Base-by-base conservation (phyloP, 2,329 filamentous ascomycete genomes). In the Berkeleyomyces rouxiae region DNA sequence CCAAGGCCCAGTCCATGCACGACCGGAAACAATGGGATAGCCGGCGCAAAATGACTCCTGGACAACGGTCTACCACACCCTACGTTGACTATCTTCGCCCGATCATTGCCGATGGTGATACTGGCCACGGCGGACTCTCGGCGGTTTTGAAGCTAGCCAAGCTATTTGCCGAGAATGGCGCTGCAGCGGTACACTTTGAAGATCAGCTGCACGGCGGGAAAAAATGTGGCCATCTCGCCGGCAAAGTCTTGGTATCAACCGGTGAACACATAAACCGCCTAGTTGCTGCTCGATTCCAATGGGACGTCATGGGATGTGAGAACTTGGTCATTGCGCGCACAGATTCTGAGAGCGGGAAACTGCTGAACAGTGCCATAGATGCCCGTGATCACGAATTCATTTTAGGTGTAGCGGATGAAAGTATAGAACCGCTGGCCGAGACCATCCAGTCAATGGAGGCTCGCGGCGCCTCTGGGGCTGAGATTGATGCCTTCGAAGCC, bases 151-250 rank as follows among this genome's bases (percentile, higher is more conserved):
- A 99, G 78, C 82, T 99, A 23, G 91, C 93, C 47, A 99, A 97
- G 76, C 82, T 97, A 6, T 99, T 99, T 69, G 93, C 93, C 16
- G 93, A 99, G 75, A 95, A 95, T 68, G 93, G 93, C 61, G 93
- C 93, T 0, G 93, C 93, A 0, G 93, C 87, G 7, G 93, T 99
- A 1, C 93, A 99, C 73, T 96, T 99, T 66, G 93, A 99, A 74
- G 93, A 99, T 71, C 93, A 99, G 75, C 82, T 97, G 57, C 93
- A 97, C 71, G 93, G 93, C 51, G 93, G 93, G 65, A 99, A 99
- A 79, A 99, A 97, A 76, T 99, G 93, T 71, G 93, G 93, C 13
- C 93, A 99, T 75, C 77, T 97, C 65, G 93, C 93, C 0, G 93
- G 93, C 68, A 99, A 97, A 73, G 93, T 97, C 1, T 79, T 99